Evolutionary conservation across 2,329 filamentous ascomycete genomes (phyloP).

Genomic region (Cordyceps javanica): DNA sequence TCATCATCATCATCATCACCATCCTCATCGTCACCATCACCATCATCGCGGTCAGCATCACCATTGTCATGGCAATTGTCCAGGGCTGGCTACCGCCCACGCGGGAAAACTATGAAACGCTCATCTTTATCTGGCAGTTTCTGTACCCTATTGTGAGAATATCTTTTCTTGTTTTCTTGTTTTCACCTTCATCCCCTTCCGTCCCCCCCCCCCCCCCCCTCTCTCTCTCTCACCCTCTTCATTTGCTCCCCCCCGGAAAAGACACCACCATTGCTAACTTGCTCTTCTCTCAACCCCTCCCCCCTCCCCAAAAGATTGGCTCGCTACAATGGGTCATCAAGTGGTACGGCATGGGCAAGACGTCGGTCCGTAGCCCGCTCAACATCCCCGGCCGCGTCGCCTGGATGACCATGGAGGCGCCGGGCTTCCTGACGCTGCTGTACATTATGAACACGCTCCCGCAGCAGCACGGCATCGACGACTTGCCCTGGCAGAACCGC

Average conservation of each 20-base stretch:
- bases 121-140: constrained; percentile 48
- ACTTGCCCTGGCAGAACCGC: constrained; percentile 72
- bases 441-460: constrained; percentile 73
- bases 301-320: constrained; percentile 51
- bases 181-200: too few species aligned
- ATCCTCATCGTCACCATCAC: too few species aligned
- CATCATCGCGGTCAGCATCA: too few species aligned
- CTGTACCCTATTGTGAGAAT: constrained; percentile 47
- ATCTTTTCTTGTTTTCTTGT: neutral
- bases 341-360: constrained; percentile 92
- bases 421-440: constrained; percentile 68
- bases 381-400: constrained; percentile 86
- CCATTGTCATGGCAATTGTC: constrained; percentile 41
- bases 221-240: constrained; percentile 8
- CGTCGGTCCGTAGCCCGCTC: constrained; percentile 63
- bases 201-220: too few species aligned
- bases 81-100: constrained; percentile 52
- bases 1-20: too few species aligned
- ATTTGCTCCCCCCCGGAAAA: neutral
- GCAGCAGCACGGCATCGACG: constrained; percentile 45
- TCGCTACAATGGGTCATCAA: constrained; percentile 67
- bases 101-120: constrained; percentile 49
- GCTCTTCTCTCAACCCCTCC: too few species aligned
- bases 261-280: neutral
- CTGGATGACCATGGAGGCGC: constrained; percentile 84